A percentile compares a stretch with the other conserved stretches of the same genome.
Evolutionary conservation across 441 rosid species (phyloP).

Genomic region (Lepidium campestre): DNA sequence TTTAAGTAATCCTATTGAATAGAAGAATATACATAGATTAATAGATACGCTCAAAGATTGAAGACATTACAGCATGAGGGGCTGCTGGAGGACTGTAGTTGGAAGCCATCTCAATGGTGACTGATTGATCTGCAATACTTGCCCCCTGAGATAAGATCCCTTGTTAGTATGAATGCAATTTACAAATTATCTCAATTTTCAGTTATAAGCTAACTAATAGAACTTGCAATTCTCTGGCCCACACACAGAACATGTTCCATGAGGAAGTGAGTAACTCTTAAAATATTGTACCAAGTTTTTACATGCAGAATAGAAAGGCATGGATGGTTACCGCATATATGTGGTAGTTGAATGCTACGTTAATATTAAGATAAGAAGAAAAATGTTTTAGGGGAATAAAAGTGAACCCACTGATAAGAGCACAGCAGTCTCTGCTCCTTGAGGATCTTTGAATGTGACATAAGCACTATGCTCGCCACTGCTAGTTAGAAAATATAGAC

Average conservation of each 20-base stretch:
- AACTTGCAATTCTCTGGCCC: not conserved
- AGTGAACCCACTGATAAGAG: constrained; percentile 51
- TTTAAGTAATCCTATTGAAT: not conserved
- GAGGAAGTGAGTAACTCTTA: not conserved
- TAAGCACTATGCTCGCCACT: constrained; percentile 40
- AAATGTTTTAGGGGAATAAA: not conserved
- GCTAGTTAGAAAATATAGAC: constrained; percentile 4
- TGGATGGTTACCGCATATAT: not conserved
- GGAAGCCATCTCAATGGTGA: constrained; percentile 43
- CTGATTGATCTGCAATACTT: constrained; percentile 51
- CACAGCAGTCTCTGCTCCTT: constrained; percentile 64
- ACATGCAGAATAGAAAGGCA: not conserved
- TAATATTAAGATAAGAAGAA: not conserved
- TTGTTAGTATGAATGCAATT: constrained; percentile 10
- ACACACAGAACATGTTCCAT: not conserved
- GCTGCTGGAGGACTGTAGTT: constrained; percentile 37
- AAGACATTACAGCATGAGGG: constrained; percentile 24
- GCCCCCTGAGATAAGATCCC: constrained; percentile 38
- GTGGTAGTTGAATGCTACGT: not conserved
- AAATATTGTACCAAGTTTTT: not conserved
- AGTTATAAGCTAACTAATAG: not conserved
- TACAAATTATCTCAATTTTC: not conserved
- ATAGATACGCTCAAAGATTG: not conserved
- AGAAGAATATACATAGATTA: not conserved
- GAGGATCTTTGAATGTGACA: constrained; percentile 61